Percentiles rank a stretch among this genome's conserved stretches.
phyloP scores from a whole-genome alignment of 2,329 filamentous ascomycete species.

The Cercospora sp. region DNA sequence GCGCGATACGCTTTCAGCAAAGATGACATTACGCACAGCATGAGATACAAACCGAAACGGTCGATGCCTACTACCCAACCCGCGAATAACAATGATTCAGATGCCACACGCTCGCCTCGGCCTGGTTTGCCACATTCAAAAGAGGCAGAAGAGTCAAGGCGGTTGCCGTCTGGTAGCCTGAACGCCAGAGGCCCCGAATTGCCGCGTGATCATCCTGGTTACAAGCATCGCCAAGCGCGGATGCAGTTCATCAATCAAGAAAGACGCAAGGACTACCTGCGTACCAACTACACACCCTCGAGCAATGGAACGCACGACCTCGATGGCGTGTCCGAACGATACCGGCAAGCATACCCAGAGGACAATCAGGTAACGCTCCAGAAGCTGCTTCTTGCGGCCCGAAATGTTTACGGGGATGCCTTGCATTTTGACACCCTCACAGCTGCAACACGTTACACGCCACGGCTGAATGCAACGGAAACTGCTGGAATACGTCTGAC shows the following conservation, averaged over 20 bases:
- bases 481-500: neutral
- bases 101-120: neutral
- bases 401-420: neutral
- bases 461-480: neutral
- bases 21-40: constrained; percentile 37
- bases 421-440: constrained; percentile 2
- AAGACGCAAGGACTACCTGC: constrained; percentile 4
- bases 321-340: neutral
- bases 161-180: neutral
- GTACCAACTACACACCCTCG: neutral
- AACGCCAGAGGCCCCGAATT: neutral
- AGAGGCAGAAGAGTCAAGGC: neutral
- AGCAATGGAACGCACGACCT: neutral
- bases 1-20: constrained; percentile 36
- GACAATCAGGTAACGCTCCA: constrained; percentile 7
- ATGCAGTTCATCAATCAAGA: constrained; percentile 10
- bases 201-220: neutral
- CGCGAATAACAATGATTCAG: neutral
- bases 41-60: constrained; percentile 21
- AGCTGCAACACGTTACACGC: constrained; percentile 1
- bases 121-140: neutral
- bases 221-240: constrained; percentile 8
- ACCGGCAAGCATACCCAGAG: constrained; percentile 3
- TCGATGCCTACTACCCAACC: neutral
- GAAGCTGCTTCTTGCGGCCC: constrained; percentile 8